Evolutionary conservation across 257 asterid species (phyloP), one percentile per base, ranked within the genome.

Genomic region (Thymus mandschuricus): DNA sequence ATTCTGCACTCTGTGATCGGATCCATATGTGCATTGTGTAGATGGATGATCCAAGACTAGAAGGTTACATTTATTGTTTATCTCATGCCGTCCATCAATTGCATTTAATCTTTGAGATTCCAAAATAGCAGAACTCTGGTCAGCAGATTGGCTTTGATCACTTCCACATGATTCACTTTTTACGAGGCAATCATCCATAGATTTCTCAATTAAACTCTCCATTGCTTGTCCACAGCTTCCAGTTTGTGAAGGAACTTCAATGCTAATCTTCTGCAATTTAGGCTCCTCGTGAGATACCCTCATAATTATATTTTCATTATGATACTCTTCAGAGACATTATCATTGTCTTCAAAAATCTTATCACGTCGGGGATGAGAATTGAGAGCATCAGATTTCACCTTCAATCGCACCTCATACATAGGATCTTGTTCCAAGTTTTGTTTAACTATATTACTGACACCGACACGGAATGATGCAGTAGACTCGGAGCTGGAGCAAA

Each of bases 221-320:
- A 40, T 72, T 68, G 66, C 54, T 66, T 77, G 56, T 78, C 78
- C 76, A 51, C 28, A 46, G 43, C 60, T 64, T 75, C 13, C 73
- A 50, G 61, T 78, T 67, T 66, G 73, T 68, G 78, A 56, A 50
- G 73, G 76, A 75, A 78, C 71, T 75, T 77, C 81, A 66, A 33
- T 58, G 62, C 62, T 83, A 70, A 79, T 72, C 82, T 69, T 81
- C 82, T 64, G 76, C 66, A 71, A 40, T 69, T 76, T 86, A 68
- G 69, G 71, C 71, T 80, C 85, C 71, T 68, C 79, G 28, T 58
- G 68, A 59, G 78, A 65, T 31, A 61, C 56, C 67, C 52, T 61
- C 73, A 54, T 65, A 50, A 3, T 31, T 68, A 60, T 65, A 50
- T 35, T 69, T 66, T 73, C 66, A 77, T 78, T 73, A 70, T 35